Conservation (phyloP, 2,329 filamentous ascomycete genomes). For the Cercospora sojina region DNA sequence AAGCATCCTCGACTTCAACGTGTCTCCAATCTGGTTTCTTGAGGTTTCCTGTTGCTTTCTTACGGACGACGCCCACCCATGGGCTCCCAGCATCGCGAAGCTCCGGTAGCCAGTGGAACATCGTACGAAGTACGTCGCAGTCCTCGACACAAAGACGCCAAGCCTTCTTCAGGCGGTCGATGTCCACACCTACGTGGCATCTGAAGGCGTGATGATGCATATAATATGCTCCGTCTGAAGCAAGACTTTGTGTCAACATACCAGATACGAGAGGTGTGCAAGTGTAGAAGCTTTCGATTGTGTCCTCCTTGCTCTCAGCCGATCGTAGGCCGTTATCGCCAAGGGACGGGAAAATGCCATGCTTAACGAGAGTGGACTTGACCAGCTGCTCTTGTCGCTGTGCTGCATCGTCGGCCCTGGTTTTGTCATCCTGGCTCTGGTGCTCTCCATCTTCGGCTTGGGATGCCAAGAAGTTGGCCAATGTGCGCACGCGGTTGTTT, state of each 20-base stretch:
- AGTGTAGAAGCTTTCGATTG: conserved; percentile 9
- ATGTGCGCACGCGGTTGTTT: conserved; percentile 16
- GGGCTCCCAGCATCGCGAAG: conserved; percentile 4
- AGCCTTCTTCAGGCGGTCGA: conserved; percentile 12
- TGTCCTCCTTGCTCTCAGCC: not conserved
- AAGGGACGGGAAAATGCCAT: not conserved
- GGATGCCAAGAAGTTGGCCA: not conserved
- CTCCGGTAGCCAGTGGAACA: conserved; percentile 18
- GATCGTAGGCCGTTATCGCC: not conserved
- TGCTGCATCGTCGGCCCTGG: not conserved
- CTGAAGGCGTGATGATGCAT: conserved; percentile 21
- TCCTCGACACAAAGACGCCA: conserved; percentile 12
- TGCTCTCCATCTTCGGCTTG: not conserved
- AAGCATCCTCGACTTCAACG: not conserved
- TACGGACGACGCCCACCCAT: conserved; percentile 19
- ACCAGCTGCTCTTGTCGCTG: not conserved
- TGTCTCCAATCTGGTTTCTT: conserved; percentile 5
- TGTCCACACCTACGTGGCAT: conserved; percentile 4
- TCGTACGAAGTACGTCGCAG: conserved; percentile 20
- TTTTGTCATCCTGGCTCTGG: not conserved
- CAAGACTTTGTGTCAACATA: conserved; percentile 21
- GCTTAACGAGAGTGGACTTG: not conserved
- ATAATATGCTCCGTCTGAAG: conserved; percentile 18
- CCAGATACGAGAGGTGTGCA: conserved; percentile 21
- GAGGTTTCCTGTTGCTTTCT: not conserved